Conservation (phyloP, 768 basidiomycete species). For the Saitozyma podzolica region DNA sequence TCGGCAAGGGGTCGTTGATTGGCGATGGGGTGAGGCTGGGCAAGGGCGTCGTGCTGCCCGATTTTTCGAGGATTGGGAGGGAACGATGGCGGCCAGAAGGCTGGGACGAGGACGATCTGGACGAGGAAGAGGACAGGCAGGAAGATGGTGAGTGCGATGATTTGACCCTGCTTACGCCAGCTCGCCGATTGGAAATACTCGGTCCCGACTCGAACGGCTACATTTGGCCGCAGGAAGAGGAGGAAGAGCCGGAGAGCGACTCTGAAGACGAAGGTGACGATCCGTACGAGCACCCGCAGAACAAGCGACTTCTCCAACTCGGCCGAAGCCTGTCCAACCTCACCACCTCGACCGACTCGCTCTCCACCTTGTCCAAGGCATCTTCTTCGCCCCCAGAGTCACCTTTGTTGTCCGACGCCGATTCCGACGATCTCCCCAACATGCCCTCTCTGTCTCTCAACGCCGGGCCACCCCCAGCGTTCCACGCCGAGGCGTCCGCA, state of each 20-base stretch:
- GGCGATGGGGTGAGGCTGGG: conserved; percentile 80
- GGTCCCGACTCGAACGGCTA: conserved; percentile 75
- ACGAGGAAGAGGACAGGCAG: conserved; percentile 52
- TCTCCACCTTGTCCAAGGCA: conserved; percentile 47
- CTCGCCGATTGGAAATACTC: conserved; percentile 51
- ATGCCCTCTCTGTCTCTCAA: conserved; percentile 31
- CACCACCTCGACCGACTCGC: conserved; percentile 24
- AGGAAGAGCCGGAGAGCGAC: conserved; percentile 38
- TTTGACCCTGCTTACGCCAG: neutral
- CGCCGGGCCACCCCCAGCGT: conserved; percentile 41
- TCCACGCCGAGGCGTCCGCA: conserved; percentile 56
- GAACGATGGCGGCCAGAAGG: conserved; percentile 54
- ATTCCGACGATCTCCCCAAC: conserved; percentile 38
- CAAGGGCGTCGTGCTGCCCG: conserved; percentile 64
- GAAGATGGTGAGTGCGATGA: conserved; percentile 24
- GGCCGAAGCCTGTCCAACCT: conserved; percentile 44
- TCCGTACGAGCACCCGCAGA: conserved; percentile 50
- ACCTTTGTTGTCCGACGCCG: conserved; percentile 32
- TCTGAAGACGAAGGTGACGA: conserved; percentile 58
- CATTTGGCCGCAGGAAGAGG: conserved; percentile 67
- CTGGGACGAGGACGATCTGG: conserved; percentile 51
- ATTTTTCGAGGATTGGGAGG: conserved; percentile 71
- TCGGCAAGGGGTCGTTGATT: conserved; percentile 77
- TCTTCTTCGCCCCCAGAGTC: conserved; percentile 42
- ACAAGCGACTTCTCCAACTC: conserved; percentile 49